These are phyloP conservation scores for Colletotrichum aenigma DNA, from an alignment of 2,329 filamentous ascomycete species.

Conservation along the genomic window DNA sequence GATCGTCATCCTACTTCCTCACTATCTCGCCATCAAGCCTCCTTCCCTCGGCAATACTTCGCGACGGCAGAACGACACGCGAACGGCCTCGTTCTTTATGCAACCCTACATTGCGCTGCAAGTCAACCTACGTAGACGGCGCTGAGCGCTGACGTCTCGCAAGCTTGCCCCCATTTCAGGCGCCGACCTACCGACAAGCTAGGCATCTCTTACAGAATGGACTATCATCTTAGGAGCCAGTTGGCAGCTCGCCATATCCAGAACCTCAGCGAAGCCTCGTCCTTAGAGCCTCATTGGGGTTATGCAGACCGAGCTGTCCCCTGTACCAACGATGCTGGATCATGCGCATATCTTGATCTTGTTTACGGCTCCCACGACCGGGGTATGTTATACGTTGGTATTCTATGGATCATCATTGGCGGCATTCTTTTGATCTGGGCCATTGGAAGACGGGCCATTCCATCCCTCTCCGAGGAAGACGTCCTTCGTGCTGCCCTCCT, in stretches of 20 bases:
- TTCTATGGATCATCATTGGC: slow-evolving; percentile 52
- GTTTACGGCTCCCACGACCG: slow-evolving; percentile 54
- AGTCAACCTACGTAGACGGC: not conserved
- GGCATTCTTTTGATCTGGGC: slow-evolving; percentile 51
- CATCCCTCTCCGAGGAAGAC: slow-evolving; percentile 20
- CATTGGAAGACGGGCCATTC: slow-evolving; percentile 28
- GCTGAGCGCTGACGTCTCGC: not conserved
- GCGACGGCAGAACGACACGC: not conserved
- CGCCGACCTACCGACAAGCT: not conserved
- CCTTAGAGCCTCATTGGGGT: slow-evolving; percentile 49
- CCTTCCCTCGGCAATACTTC: not conserved
- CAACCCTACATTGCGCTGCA: not conserved
- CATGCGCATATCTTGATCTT: slow-evolving; percentile 54
- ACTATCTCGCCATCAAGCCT: not conserved
- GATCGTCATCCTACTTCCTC: not conserved
- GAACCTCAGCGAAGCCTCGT: slow-evolving; percentile 38
- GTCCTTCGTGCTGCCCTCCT: slow-evolving; percentile 1
- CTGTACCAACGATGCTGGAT: slow-evolving; percentile 49
- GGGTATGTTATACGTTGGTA: slow-evolving; percentile 54
- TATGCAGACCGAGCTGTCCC: slow-evolving; percentile 49
- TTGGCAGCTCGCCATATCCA: slow-evolving; percentile 38
- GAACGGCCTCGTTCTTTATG: too few species aligned
- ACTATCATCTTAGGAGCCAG: not conserved
- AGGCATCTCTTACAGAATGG: slow-evolving; percentile 6
- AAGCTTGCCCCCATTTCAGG: not conserved